phyloP scores from a whole-genome alignment of 2,329 filamentous ascomycete genomes.

The Exutisphaerella laricina region DNA sequence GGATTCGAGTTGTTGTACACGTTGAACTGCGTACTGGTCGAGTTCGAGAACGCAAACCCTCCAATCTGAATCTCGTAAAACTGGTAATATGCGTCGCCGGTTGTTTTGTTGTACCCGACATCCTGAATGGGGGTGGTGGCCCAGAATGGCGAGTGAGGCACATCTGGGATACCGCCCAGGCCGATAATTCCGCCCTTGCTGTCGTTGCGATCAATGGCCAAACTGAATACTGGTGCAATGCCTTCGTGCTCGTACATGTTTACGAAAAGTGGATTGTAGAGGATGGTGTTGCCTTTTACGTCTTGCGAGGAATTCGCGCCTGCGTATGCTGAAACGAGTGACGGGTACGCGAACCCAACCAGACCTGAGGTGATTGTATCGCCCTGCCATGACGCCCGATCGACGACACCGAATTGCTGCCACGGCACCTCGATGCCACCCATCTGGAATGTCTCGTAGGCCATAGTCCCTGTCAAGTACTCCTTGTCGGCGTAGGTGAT shows the following conservation, averaged over 20 bases:
- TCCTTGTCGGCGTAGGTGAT: conserved; percentile 43
- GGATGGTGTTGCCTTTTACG: conserved; percentile 19
- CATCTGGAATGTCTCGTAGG: conserved; percentile 40
- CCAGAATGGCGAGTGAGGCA: conserved; percentile 34
- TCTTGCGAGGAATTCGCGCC: conserved; percentile 27
- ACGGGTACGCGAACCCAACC: conserved; percentile 48
- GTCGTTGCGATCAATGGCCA: conserved; percentile 40
- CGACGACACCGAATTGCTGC: conserved; percentile 46
- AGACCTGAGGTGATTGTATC: conserved; percentile 42
- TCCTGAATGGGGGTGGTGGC: conserved; percentile 34
- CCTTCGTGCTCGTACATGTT: conserved; percentile 44
- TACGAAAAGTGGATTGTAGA: conserved; percentile 49
- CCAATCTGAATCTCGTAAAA: conserved; percentile 38
- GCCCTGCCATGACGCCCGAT: conserved; percentile 31
- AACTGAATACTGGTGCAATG: conserved; percentile 44
- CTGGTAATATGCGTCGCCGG: conserved; percentile 30
- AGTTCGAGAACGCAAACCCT: conserved; percentile 28
- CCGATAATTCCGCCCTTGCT: conserved; percentile 42
- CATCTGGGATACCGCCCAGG: conserved; percentile 47
- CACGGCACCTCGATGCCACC: conserved; percentile 41
- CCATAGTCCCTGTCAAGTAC: conserved; percentile 38
- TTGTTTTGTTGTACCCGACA: conserved; percentile 23
- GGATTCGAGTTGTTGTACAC: conserved; percentile 18
- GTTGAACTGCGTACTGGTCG: conserved; percentile 24
- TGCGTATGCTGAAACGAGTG: conserved; percentile 41